A percentile compares a stretch with the other conserved stretches of the same genome.
Conservation (phyloP, 768 basidiomycete genomes). For the Termitomyces titanicus region DNA sequence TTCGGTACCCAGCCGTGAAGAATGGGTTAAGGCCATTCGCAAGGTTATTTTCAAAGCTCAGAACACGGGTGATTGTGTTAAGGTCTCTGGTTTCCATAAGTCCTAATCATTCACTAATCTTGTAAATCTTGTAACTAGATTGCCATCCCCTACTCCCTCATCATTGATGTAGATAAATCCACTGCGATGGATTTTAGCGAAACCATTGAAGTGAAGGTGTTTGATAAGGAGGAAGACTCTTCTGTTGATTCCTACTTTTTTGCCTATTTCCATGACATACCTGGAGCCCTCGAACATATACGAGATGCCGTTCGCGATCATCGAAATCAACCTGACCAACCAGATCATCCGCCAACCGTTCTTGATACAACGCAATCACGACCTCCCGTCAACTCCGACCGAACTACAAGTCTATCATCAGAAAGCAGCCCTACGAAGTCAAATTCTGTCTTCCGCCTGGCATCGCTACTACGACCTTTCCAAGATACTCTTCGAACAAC, state of each 20-base stretch:
- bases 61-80: conserved; percentile 94
- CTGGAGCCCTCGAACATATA: conserved; percentile 76
- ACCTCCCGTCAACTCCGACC: conserved; percentile 32
- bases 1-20: conserved; percentile 79
- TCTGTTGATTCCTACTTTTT: conserved; percentile 89
- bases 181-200: conserved; percentile 94
- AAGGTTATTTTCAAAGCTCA: conserved; percentile 95
- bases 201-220: conserved; percentile 90
- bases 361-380: conserved; percentile 60
- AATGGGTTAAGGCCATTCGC: conserved; percentile 94
- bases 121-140: conserved; percentile 42
- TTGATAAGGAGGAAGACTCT: conserved; percentile 78
- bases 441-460: conserved; percentile 55
- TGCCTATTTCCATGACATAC: conserved; percentile 87
- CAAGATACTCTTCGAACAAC: conserved; percentile 43
- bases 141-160: conserved; percentile 88
- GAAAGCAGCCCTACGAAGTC: conserved; percentile 28
- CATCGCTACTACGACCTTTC: conserved; percentile 66
- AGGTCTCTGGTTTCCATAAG: conserved; percentile 42
- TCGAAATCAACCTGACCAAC: conserved; percentile 34
- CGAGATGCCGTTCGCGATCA: conserved; percentile 67
- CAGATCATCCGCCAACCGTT: conserved; percentile 31
- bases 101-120: not conserved
- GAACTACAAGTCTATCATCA: conserved; percentile 34
- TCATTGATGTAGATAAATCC: conserved; percentile 86